Conservation (phyloP, 2,329 filamentous ascomycete species). For the Penicillium thymicola region DNA sequence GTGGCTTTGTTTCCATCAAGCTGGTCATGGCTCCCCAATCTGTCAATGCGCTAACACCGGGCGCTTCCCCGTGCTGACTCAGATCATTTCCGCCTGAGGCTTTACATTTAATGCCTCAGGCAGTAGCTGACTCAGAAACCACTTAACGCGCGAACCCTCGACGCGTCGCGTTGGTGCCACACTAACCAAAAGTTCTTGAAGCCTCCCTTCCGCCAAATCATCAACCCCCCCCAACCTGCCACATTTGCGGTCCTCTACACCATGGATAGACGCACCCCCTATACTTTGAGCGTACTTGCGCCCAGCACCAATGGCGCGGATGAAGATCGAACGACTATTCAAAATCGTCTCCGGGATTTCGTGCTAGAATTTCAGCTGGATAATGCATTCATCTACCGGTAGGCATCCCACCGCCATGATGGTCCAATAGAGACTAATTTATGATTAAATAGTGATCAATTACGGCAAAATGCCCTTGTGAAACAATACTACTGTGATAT, state of each 20-base stretch:
- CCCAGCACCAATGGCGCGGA: constrained; percentile 63
- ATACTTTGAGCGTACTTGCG: constrained; percentile 77
- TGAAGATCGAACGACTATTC: constrained; percentile 68
- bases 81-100: constrained; percentile 4
- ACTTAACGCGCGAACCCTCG: constrained; percentile 38
- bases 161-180: constrained; percentile 38
- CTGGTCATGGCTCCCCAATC: constrained; percentile 28
- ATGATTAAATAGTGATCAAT: constrained; percentile 68
- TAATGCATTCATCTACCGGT: constrained; percentile 94
- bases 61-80: constrained; percentile 9
- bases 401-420: constrained; percentile 23
- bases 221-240: constrained; percentile 16
- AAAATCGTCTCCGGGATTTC: constrained; percentile 81
- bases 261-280: constrained; percentile 88
- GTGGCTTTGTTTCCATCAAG: constrained; percentile 22
- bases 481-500: constrained; percentile 96
- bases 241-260: constrained; percentile 17
- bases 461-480: constrained; percentile 88
- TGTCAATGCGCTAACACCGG: constrained; percentile 23
- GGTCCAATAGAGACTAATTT: constrained; percentile 3
- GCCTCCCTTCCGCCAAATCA: constrained; percentile 19
- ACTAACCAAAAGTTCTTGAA: constrained; percentile 26
- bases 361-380: constrained; percentile 91
- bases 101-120: neutral
- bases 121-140: constrained; percentile 25